These are phyloP conservation scores for Persicaria maculosa DNA, from an alignment of 148 eudicot genomes.

Conservation along the genomic window DNA sequence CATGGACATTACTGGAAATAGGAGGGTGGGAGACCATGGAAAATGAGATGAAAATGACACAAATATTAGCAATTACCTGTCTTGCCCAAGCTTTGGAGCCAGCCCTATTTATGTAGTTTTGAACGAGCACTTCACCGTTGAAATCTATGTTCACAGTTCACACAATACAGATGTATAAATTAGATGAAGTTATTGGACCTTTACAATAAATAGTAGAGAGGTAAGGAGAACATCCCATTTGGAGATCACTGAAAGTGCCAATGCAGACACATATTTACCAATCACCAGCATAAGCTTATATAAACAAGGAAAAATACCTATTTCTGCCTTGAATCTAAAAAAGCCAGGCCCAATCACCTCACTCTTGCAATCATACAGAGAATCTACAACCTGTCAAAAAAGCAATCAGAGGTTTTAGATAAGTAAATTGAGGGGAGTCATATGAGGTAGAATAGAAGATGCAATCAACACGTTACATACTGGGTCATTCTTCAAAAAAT, in stretches of 20 bases:
- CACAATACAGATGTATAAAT: neutral
- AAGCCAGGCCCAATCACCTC: slow-evolving; percentile 99
- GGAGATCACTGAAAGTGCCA: too few species aligned
- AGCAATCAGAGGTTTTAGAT: neutral
- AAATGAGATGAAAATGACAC: neutral
- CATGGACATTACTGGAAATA: neutral
- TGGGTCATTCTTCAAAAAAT: slow-evolving; percentile 82
- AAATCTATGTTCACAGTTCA: slow-evolving; percentile 45
- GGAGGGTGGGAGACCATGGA: neutral
- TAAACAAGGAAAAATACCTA: slow-evolving; percentile 34
- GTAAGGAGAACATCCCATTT: neutral
- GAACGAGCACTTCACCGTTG: slow-evolving; percentile 83
- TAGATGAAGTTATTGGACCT: neutral
- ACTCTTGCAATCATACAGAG: slow-evolving; percentile 93
- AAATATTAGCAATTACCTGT: slow-evolving; percentile 32
- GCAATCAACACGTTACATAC: slow-evolving; percentile 22
- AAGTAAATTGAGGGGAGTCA: neutral
- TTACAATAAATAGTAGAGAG: neutral
- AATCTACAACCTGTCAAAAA: slow-evolving; percentile 72
- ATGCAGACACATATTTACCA: neutral
- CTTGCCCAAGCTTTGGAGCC: slow-evolving; percentile 77
- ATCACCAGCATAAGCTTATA: neutral
- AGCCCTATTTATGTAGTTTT: slow-evolving; percentile 67
- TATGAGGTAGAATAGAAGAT: neutral
- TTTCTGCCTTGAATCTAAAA: slow-evolving; percentile 96